Evolutionary conservation across 164 flowering plant genomes (phyloP).

Genomic region (Magnolia sinica): DNA sequence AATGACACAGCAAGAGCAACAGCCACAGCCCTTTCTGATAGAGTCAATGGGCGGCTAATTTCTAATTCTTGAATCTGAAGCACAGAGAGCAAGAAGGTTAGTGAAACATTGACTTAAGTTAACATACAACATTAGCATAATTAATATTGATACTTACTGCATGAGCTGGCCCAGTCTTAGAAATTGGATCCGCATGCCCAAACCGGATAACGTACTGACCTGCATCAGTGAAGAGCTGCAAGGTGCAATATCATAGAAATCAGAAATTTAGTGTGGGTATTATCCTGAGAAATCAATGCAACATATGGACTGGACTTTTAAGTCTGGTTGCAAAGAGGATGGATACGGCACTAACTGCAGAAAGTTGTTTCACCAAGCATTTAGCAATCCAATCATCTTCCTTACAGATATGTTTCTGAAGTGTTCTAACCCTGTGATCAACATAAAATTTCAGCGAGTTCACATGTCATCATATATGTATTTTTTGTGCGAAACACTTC

Average conservation of each 20-base stretch:
- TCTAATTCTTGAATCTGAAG: conserved; percentile 77
- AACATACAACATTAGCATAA: conserved; percentile 3
- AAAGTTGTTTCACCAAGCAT: too few species aligned
- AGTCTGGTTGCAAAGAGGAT: neutral
- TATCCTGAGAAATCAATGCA: neutral
- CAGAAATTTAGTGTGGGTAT: neutral
- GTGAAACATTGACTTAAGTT: neutral
- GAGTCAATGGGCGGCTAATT: conserved; percentile 60
- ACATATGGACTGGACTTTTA: neutral
- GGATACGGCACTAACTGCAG: too few species aligned
- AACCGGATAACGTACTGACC: conserved; percentile 96
- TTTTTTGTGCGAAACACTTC: too few species aligned
- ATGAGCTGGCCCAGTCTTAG: conserved; percentile 41
- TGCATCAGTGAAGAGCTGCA: conserved; percentile 95
- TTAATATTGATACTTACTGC: conserved; percentile 31
- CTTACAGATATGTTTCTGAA: too few species aligned
- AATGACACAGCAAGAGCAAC: conserved; percentile 93
- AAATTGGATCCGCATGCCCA: conserved; percentile 54
- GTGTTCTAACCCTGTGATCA: too few species aligned
- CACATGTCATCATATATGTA: too few species aligned
- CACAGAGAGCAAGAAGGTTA: neutral
- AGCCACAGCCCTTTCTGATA: conserved; percentile 90
- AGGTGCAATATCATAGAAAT: neutral
- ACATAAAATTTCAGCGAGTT: too few species aligned
- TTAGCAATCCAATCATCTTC: too few species aligned